Percentiles rank a stretch among this genome's conserved stretches.
Evolutionary conservation across 2,329 filamentous ascomycete species (phyloP).

Genomic region (Plenodomus lindquistii): DNA sequence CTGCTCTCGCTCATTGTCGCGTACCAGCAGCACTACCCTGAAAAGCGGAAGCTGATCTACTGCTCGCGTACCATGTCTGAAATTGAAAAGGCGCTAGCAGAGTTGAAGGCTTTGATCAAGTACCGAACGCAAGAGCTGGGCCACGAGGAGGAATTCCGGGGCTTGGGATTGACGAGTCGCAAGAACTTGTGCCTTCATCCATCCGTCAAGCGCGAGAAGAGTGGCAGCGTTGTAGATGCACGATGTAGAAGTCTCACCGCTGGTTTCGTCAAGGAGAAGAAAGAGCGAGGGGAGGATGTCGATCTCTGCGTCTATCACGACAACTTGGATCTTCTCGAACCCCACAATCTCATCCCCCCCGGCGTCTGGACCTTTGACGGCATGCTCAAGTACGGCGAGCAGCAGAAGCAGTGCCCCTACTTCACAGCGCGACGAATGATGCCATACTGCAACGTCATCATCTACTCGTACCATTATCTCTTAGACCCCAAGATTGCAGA

Average conservation of each 20-base stretch:
- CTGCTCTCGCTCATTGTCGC: conserved; percentile 93
- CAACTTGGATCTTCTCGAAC: conserved; percentile 93
- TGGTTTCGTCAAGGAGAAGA: conserved; percentile 97
- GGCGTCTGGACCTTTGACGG: conserved; percentile 96
- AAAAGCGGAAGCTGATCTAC: conserved; percentile 95
- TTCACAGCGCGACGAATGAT: conserved; percentile 98
- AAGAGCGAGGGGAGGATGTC: conserved; percentile 90
- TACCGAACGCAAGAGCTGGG: conserved; percentile 90
- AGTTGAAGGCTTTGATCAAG: conserved; percentile 91
- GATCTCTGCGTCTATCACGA: conserved; percentile 96
- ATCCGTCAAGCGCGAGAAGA: conserved; percentile 94
- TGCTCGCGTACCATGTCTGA: conserved; percentile 99
- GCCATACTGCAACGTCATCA: conserved; percentile 99
- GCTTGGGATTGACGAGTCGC: conserved; percentile 88
- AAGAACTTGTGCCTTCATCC: conserved; percentile 98
- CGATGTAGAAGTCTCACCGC: conserved; percentile 93
- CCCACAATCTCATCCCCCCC: conserved; percentile 90
- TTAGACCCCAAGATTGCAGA: conserved; percentile 98
- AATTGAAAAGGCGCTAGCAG: conserved; percentile 94
- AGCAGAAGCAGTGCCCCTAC: conserved; percentile 96
- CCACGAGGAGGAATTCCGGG: conserved; percentile 87
- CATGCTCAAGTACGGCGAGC: conserved; percentile 84
- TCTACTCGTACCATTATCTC: conserved; percentile 98
- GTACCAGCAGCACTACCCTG: conserved; percentile 91
- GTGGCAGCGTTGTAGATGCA: conserved; percentile 91